Conservation (phyloP, 2,329 filamentous ascomycete genomes). For the Ophiostoma angusticollis region DNA sequence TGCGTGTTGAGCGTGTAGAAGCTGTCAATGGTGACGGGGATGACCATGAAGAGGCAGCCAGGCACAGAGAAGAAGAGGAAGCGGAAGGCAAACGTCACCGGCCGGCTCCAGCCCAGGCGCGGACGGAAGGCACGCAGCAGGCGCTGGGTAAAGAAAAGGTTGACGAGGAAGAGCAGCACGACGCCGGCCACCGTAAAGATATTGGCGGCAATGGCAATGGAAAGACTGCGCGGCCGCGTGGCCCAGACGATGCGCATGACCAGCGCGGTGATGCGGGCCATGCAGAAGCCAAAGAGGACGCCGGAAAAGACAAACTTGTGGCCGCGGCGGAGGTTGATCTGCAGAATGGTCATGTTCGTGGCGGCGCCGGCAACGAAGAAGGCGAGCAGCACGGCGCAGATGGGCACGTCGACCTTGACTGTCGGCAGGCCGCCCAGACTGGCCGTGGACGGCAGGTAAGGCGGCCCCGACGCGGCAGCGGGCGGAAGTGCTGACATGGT, state of each 20-base stretch:
- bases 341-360: constrained; percentile 46
- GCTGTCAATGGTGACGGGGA: constrained; percentile 48
- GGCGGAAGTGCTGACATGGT: no score
- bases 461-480: constrained; percentile 18
- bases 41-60: constrained; percentile 51
- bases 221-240: constrained; percentile 24
- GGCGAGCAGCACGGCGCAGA: constrained; percentile 48
- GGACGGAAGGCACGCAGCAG: constrained; percentile 64
- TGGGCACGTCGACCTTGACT: constrained; percentile 46
- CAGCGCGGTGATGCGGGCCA: constrained; percentile 40
- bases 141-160: constrained; percentile 64
- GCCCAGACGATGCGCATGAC: constrained; percentile 42
- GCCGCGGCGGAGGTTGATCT: constrained; percentile 34
- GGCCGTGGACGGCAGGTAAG: constrained; percentile 32
- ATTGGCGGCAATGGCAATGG: constrained; percentile 44
- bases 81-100: constrained; percentile 39
- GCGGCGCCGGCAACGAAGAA: constrained; percentile 42
- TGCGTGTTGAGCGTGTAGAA: constrained; percentile 50
- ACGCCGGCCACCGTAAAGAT: constrained; percentile 65
- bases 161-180: constrained; percentile 62
- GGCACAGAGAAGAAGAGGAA: constrained; percentile 41
- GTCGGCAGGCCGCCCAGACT: constrained; percentile 45
- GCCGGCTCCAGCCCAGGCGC: constrained; percentile 51
- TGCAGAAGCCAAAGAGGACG: constrained; percentile 45
- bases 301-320: constrained; percentile 49